Evolutionary conservation across 2,329 filamentous ascomycete genomes (phyloP).

Genomic region (Zalaria sp.): DNA sequence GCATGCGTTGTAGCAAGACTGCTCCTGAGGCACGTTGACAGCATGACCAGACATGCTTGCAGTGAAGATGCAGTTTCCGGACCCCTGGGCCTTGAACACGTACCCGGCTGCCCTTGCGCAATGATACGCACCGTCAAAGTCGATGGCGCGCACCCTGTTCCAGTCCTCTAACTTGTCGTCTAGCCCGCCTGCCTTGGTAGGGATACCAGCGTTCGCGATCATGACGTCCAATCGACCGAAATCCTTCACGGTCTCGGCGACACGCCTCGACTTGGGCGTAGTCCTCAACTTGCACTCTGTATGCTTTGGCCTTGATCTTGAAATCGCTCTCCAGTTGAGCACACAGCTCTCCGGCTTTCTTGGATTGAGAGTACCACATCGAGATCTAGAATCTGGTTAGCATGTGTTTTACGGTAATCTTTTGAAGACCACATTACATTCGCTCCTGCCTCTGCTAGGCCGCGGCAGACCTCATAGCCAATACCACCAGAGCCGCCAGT

Average conservation of each 20-base stretch:
- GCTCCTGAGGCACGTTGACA: conserved; percentile 84
- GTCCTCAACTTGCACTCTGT: conserved; percentile 42
- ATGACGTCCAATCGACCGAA: background rate
- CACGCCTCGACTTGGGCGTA: conserved; percentile 58
- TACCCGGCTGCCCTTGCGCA: conserved; percentile 71
- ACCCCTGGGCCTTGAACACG: conserved; percentile 68
- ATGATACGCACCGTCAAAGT: conserved; percentile 70
- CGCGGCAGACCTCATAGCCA: background rate
- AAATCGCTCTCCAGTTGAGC: no score
- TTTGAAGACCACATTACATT: conserved; percentile 43
- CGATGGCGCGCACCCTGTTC: conserved; percentile 34
- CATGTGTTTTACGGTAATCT: conserved; percentile 8
- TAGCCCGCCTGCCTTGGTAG: conserved; percentile 41
- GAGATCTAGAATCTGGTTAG: background rate
- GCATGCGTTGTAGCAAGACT: conserved; percentile 30
- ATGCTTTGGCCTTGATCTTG: conserved; percentile 9
- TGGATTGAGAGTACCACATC: no score
- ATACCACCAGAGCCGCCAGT: conserved; percentile 1
- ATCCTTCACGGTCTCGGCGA: conserved; percentile 34
- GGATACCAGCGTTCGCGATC: conserved; percentile 8
- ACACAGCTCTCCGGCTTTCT: no score
- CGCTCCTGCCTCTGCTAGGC: background rate
- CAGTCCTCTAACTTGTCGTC: conserved; percentile 37
- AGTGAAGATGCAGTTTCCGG: conserved; percentile 81
- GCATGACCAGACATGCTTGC: conserved; percentile 84